These are phyloP conservation scores for Debaryomyces fabryi DNA, from an alignment of 1,139 yeast species.

Conservation along the genomic window DNA sequence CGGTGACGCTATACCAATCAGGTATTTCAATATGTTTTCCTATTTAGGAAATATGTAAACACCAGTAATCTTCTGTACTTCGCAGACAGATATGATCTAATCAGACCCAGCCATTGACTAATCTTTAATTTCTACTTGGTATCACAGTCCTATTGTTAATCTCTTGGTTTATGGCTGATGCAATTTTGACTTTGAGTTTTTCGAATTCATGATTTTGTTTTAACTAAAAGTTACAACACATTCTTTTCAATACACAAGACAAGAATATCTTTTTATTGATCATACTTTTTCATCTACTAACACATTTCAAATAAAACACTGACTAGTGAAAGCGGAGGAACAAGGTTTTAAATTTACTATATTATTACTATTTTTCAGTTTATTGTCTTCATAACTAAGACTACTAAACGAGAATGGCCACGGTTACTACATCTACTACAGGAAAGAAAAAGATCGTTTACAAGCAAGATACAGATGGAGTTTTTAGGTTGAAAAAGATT, in stretches of 20 bases:
- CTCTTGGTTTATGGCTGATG: not conserved
- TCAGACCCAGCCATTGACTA: not conserved
- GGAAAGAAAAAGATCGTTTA: conserved; percentile 36
- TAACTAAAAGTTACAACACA: not conserved
- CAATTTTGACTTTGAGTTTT: not conserved
- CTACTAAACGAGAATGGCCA: conserved; percentile 10
- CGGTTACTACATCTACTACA: conserved; percentile 17
- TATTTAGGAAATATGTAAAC: conserved; percentile 5
- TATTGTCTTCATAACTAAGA: not conserved
- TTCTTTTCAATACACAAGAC: not conserved
- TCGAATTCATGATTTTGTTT: not conserved
- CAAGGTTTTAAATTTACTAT: not conserved
- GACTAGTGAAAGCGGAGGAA: not conserved
- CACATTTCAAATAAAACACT: not conserved
- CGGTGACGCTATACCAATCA: conserved; percentile 2
- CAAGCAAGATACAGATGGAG: conserved; percentile 47
- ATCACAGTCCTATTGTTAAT: not conserved
- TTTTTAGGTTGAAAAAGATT: conserved; percentile 40
- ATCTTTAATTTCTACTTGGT: not conserved
- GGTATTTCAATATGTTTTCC: conserved; percentile 2
- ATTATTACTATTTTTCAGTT: not conserved
- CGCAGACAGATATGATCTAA: conserved; percentile 2
- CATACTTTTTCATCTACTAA: not conserved
- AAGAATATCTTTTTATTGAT: not conserved
- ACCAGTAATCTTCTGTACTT: not conserved